Conservation (phyloP, 805 yeast species). For the Wickerhamiella occidentalis region DNA sequence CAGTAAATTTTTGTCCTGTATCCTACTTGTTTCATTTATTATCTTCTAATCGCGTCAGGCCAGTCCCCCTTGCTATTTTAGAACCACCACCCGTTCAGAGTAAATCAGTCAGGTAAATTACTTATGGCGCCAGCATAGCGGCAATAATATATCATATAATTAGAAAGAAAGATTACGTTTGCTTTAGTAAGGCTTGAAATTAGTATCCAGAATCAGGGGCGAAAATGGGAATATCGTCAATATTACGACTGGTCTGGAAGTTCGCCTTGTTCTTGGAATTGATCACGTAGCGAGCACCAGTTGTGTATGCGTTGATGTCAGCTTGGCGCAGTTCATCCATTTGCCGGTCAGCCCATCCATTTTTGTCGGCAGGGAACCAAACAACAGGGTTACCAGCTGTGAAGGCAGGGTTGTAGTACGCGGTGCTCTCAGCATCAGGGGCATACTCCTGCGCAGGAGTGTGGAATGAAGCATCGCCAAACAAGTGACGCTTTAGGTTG, state of each 20-base stretch:
- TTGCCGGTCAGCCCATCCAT: conserved; percentile 60
- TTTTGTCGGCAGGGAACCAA: conserved; percentile 87
- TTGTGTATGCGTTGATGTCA: conserved; percentile 53
- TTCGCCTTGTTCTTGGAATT: conserved; percentile 20
- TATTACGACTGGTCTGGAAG: conserved; percentile 16
- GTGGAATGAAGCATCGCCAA: conserved; percentile 24
- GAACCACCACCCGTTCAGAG: no score
- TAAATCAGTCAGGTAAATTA: background rate
- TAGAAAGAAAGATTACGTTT: conserved; percentile 1
- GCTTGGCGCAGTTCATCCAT: conserved; percentile 41
- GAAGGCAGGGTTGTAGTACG: conserved; percentile 69
- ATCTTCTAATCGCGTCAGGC: no score
- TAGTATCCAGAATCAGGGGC: conserved; percentile 7
- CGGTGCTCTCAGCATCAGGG: conserved; percentile 41
- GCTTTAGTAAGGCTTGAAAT: background rate
- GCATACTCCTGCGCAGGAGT: conserved; percentile 23
- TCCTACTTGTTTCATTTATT: no score
- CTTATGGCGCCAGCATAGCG: background rate
- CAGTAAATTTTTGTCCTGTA: no score
- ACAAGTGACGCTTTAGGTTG: conserved; percentile 20
- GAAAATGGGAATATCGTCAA: conserved; percentile 18
- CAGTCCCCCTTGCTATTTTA: no score
- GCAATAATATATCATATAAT: background rate
- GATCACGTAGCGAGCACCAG: conserved; percentile 45
- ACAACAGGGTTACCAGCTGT: conserved; percentile 56